Conservation (phyloP, 2,329 filamentous ascomycete species). For the Arthrobotrys conoides region DNA sequence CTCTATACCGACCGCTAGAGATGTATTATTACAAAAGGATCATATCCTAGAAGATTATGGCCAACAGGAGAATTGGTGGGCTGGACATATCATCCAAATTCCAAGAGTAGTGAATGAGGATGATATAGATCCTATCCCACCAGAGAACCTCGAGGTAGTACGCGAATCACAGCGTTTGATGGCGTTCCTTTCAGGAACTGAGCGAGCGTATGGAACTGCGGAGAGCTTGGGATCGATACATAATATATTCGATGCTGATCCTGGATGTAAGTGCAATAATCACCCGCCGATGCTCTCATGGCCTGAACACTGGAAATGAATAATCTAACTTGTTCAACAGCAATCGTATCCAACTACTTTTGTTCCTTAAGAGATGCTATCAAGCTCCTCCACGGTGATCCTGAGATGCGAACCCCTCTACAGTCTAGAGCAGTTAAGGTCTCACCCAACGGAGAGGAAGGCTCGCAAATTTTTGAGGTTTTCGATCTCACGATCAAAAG, state of each 20-base stretch:
- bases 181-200: constrained; percentile 63
- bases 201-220: constrained; percentile 63
- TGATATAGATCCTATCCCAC: constrained; percentile 49
- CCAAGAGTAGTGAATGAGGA: constrained; percentile 62
- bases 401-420: constrained; percentile 53
- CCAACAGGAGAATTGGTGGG: constrained; percentile 64
- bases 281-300: background rate
- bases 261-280: constrained; percentile 39
- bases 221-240: constrained; percentile 61
- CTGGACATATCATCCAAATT: constrained; percentile 62
- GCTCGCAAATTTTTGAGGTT: constrained; percentile 62
- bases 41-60: constrained; percentile 62
- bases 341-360: constrained; percentile 61
- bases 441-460: constrained; percentile 46
- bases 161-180: constrained; percentile 63
- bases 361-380: constrained; percentile 45
- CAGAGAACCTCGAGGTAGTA: constrained; percentile 60
- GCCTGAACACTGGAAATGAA: background rate
- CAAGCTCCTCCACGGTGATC: constrained; percentile 32
- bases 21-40: constrained; percentile 60
- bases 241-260: constrained; percentile 51
- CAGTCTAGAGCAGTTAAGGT: constrained; percentile 53
- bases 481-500: constrained; percentile 37
- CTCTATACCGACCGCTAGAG: constrained; percentile 62
- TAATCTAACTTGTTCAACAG: constrained; percentile 22